Conservation (phyloP, 176 grass and related monocot species). For the Poa annua region DNA sequence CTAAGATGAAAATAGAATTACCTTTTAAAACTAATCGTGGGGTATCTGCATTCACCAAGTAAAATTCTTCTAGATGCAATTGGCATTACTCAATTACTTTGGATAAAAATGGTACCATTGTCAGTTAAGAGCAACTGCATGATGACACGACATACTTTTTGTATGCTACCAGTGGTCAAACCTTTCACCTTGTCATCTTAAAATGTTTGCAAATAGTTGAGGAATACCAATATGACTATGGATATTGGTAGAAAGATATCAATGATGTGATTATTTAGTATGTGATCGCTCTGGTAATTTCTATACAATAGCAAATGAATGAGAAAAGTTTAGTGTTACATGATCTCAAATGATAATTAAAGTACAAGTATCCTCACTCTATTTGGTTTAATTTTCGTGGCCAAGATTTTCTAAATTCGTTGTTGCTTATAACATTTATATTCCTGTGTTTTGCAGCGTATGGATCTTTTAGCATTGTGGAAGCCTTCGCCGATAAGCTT, state of each 20-base stretch:
- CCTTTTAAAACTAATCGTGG: not conserved
- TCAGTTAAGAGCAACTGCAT: not conserved
- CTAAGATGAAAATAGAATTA: not conserved
- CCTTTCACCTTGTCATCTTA: not conserved
- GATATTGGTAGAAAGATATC: not conserved
- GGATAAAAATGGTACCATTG: not conserved
- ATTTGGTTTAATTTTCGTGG: not conserved
- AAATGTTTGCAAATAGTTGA: constrained; percentile 1
- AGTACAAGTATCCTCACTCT: not conserved
- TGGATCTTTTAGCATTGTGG: constrained; percentile 91
- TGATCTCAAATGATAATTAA: not conserved
- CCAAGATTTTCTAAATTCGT: not conserved
- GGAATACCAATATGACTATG: not conserved
- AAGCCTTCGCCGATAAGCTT: constrained; percentile 80
- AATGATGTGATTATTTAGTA: constrained; percentile 3
- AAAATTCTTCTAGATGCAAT: constrained; percentile 5
- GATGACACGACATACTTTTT: not conserved
- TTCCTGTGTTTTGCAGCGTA: constrained; percentile 62
- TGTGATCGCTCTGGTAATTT: not conserved
- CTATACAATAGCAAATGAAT: not conserved
- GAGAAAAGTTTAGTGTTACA: not conserved
- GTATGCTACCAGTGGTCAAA: not conserved
- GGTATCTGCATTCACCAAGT: not conserved
- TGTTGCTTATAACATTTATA: constrained; percentile 24
- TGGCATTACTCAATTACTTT: constrained; percentile 1